phyloP scores from a whole-genome alignment of 73 alveolate species.

The Diophrys sp. region DNA sequence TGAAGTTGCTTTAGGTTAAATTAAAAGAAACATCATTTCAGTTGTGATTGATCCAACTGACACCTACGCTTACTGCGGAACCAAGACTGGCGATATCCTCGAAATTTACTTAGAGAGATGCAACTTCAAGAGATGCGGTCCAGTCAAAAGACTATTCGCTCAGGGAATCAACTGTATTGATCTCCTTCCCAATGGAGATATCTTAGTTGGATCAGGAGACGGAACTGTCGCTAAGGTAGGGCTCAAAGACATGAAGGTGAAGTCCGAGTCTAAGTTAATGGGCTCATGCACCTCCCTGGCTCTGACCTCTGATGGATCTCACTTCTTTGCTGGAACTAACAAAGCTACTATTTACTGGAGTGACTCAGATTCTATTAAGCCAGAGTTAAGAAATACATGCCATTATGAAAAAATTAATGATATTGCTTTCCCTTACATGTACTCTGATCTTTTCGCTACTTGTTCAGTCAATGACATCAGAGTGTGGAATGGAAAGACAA shows the following conservation, averaged over 20 bases:
- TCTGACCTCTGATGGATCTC: slow-evolving; percentile 89
- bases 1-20: slow-evolving; percentile 67
- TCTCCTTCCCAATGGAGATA: slow-evolving; percentile 88
- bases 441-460: slow-evolving; percentile 94
- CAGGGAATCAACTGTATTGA: slow-evolving; percentile 70
- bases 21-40: slow-evolving; percentile 76
- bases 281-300: slow-evolving; percentile 93
- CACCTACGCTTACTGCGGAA: slow-evolving; percentile 75
- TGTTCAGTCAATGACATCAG: slow-evolving; percentile 92
- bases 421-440: slow-evolving; percentile 79
- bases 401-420: slow-evolving; percentile 94
- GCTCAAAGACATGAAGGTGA: slow-evolving; percentile 63
- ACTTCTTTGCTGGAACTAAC: slow-evolving; percentile 92
- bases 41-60: slow-evolving; percentile 78
- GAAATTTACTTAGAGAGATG: slow-evolving; percentile 80
- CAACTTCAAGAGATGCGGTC: slow-evolving; percentile 80
- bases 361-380: slow-evolving; percentile 81
- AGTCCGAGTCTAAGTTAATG: slow-evolving; percentile 69
- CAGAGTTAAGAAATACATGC: slow-evolving; percentile 94
- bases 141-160: slow-evolving; percentile 75
- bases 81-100: slow-evolving; percentile 86
- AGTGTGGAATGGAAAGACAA: slow-evolving; percentile 89
- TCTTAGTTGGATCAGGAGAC: slow-evolving; percentile 92
- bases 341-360: slow-evolving; percentile 83
- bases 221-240: slow-evolving; percentile 88